These are phyloP conservation scores for Hymenoscyphus occultus DNA, from an alignment of 2,329 filamentous ascomycete species.

Conservation along the genomic window DNA sequence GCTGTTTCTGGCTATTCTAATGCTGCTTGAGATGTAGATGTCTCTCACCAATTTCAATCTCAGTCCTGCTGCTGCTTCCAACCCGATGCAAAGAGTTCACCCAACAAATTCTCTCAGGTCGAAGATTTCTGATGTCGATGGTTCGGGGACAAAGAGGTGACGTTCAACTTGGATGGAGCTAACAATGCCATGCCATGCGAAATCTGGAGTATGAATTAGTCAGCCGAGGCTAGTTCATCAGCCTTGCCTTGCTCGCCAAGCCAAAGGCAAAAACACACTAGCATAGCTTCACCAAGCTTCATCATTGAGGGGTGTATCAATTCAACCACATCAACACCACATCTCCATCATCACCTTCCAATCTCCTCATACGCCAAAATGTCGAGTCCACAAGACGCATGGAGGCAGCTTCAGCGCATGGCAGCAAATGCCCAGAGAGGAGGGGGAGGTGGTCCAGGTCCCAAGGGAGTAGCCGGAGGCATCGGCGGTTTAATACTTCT, in stretches of 20 bases:
- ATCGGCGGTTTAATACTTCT: constrained; percentile 52
- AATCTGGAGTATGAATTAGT: constrained; percentile 11
- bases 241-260: background rate
- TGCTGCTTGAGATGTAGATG: constrained; percentile 15
- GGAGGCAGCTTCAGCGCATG: constrained; percentile 58
- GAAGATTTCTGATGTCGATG: background rate
- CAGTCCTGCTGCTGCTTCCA: background rate
- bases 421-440: constrained; percentile 55
- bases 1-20: constrained; percentile 38
- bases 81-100: background rate
- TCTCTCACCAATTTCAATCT: constrained; percentile 2
- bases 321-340: background rate
- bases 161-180: constrained; percentile 6
- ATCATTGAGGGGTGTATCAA: background rate
- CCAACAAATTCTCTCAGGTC: constrained; percentile 9
- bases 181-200: background rate
- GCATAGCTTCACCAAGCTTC: constrained; percentile 20
- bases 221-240: background rate
- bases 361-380: constrained; percentile 25
- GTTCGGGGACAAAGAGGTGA: constrained; percentile 5
- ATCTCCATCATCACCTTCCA: constrained; percentile 4
- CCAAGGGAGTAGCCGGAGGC: constrained; percentile 52
- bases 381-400: constrained; percentile 59
- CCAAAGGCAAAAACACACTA: constrained; percentile 25
- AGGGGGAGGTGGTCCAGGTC: constrained; percentile 42